phyloP scores from a whole-genome alignment of 1,284 basidiomycete genomes.

The Melampsora americana region DNA sequence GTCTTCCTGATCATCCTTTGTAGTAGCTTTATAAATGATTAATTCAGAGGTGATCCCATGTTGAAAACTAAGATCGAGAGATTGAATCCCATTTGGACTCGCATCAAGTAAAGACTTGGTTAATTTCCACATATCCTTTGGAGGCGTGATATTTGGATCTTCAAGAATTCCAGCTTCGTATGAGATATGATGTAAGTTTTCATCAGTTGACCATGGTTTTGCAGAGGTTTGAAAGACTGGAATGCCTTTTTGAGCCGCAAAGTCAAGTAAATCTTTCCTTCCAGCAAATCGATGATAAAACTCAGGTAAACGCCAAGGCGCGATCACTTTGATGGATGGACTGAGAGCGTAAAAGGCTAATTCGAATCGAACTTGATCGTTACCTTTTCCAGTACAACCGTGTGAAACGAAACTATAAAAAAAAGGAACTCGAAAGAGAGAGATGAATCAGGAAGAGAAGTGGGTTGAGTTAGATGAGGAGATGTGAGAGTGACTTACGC shows the following conservation, averaged over 20 bases:
- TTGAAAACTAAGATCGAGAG: slow-evolving; percentile 77
- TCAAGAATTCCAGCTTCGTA: slow-evolving; percentile 99
- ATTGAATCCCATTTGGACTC: slow-evolving; percentile 70
- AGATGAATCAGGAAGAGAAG: not conserved
- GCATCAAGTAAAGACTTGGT: slow-evolving; percentile 80
- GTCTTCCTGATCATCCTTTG: slow-evolving; percentile 20
- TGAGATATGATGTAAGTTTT: slow-evolving; percentile 99
- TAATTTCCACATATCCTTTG: slow-evolving; percentile 99
- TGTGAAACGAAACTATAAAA: slow-evolving; percentile 81
- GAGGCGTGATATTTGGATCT: slow-evolving; percentile 91
- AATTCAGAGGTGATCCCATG: slow-evolving; percentile 59
- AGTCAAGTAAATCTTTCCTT: slow-evolving; percentile 84
- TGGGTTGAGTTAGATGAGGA: not conserved
- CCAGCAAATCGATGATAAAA: slow-evolving; percentile 98
- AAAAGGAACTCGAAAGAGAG: not conserved
- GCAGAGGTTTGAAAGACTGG: slow-evolving; percentile 91
- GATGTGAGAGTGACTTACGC: slow-evolving; percentile 61
- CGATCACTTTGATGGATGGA: slow-evolving; percentile 97
- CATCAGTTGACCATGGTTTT: slow-evolving; percentile 96
- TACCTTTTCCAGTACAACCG: slow-evolving; percentile 98
- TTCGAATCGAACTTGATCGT: slow-evolving; percentile 99
- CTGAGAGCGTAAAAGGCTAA: slow-evolving; percentile 98
- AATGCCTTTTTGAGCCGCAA: slow-evolving; percentile 82
- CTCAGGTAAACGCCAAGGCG: slow-evolving; percentile 92
- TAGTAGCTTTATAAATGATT: slow-evolving; percentile 45